phyloP scores from a whole-genome alignment of 1,139 yeast genomes.

The Taphrina populina region DNA sequence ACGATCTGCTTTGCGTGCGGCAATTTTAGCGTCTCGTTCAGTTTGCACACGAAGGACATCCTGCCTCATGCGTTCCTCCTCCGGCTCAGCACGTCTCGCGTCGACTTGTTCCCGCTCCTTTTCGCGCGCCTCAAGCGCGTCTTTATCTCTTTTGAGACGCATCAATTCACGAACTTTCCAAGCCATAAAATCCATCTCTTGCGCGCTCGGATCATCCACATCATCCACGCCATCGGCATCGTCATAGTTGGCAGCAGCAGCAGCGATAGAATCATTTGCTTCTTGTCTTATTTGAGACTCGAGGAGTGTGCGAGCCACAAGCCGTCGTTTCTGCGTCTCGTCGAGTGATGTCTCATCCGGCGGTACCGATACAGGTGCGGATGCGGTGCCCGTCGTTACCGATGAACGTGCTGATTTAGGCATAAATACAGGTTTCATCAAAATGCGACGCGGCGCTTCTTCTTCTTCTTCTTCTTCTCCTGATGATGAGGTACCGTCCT shows the following conservation, averaged over 20 bases:
- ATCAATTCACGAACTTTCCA: constrained; percentile 53
- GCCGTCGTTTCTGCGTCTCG: constrained; percentile 13
- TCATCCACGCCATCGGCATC: constrained; percentile 50
- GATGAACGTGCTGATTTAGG: constrained; percentile 1
- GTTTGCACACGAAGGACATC: constrained; percentile 37
- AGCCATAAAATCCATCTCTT: constrained; percentile 47
- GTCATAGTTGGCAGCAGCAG: constrained; percentile 37
- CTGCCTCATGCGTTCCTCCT: constrained; percentile 43
- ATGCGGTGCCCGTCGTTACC: neutral
- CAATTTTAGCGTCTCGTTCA: constrained; percentile 36
- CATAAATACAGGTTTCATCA: constrained; percentile 9
- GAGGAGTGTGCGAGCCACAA: constrained; percentile 1
- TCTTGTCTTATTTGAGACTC: neutral
- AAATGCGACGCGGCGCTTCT: constrained; percentile 9
- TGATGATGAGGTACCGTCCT: neutral
- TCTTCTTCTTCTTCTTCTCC: constrained; percentile 19
- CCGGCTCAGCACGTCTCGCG: constrained; percentile 42
- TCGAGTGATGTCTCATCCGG: neutral
- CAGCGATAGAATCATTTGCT: constrained; percentile 17
- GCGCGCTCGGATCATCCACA: constrained; percentile 57
- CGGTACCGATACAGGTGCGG: neutral
- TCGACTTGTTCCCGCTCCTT: constrained; percentile 49
- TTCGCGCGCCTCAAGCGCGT: constrained; percentile 46
- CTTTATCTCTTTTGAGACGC: constrained; percentile 52
- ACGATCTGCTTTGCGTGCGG: neutral